Conservation (phyloP, 2,329 filamentous ascomycete species). For the Colletotrichum phormii region DNA sequence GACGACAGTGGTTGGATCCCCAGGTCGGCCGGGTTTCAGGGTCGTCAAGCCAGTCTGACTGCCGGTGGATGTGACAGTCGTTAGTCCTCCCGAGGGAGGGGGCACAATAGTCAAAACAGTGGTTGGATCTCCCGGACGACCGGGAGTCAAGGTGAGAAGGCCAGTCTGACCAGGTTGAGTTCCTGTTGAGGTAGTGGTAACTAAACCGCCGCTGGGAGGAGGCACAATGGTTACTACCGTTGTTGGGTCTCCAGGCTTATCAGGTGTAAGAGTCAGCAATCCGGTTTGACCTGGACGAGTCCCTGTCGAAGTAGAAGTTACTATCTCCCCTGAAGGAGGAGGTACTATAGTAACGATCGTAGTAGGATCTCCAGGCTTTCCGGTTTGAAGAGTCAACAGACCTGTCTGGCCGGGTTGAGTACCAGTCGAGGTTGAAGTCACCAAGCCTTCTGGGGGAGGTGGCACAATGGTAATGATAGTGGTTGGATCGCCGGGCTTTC, state of each 20-base stretch:
- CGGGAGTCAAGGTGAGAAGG: not conserved
- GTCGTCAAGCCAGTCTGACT: not conserved
- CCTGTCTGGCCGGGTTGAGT: not conserved
- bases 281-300: too few species aligned
- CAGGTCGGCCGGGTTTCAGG: not conserved
- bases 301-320: too few species aligned
- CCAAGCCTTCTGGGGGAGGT: too few species aligned
- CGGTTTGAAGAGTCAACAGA: too few species aligned
- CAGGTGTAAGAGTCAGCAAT: not conserved
- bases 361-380: too few species aligned
- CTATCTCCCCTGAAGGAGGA: too few species aligned
- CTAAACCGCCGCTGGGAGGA: too few species aligned
- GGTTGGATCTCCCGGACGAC: too few species aligned
- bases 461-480: not conserved
- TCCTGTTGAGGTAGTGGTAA: not conserved
- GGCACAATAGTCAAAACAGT: too few species aligned
- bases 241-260: not conserved
- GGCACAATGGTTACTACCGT: too few species aligned
- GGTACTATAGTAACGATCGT: too few species aligned
- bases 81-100: too few species aligned
- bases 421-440: not conserved
- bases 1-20: not conserved
- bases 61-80: not conserved
- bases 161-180: not conserved
- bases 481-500: not conserved